phyloP scores from a whole-genome alignment of 139 green algal species.

The Chlamydomonas sp. region DNA sequence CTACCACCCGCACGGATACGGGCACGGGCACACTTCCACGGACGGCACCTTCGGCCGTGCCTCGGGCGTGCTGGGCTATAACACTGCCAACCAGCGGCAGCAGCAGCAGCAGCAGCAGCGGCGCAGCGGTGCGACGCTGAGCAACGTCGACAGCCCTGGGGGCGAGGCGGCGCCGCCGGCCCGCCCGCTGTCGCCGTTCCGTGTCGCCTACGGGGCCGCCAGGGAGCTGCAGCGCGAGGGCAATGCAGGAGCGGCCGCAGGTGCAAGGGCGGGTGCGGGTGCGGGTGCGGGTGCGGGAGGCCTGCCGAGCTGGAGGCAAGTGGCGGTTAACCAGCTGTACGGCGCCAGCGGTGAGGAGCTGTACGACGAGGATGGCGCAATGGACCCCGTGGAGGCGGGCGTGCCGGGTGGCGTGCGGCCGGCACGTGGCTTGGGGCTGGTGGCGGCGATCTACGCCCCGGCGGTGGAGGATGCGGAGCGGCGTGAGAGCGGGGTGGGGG shows the following conservation, averaged over 20 bases:
- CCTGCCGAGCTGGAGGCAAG: constrained; percentile 27
- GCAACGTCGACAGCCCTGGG: not conserved
- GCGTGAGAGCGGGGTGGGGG: too few species aligned
- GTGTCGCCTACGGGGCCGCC: not conserved
- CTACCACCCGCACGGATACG: too few species aligned
- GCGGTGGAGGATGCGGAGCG: too few species aligned
- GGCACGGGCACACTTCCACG: too few species aligned
- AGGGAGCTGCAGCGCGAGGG: too few species aligned
- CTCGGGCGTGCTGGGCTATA: too few species aligned
- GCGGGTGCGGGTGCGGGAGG: not conserved
- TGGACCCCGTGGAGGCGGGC: not conserved
- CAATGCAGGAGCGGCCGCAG: not conserved
- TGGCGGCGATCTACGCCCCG: too few species aligned
- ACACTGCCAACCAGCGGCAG: too few species aligned
- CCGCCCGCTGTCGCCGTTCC: not conserved
- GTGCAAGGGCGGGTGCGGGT: not conserved
- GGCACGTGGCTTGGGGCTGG: too few species aligned
- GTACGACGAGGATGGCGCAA: not conserved
- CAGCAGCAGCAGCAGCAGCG: not conserved
- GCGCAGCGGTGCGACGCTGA: not conserved
- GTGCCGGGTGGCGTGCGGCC: too few species aligned
- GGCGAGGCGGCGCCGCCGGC: not conserved
- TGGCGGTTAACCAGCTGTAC: constrained; percentile 31
- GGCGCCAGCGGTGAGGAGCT: not conserved
- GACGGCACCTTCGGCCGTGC: too few species aligned